Evolutionary conservation across 2,329 filamentous ascomycete genomes (phyloP).

Genomic region (Canariomyces notabilis): DNA sequence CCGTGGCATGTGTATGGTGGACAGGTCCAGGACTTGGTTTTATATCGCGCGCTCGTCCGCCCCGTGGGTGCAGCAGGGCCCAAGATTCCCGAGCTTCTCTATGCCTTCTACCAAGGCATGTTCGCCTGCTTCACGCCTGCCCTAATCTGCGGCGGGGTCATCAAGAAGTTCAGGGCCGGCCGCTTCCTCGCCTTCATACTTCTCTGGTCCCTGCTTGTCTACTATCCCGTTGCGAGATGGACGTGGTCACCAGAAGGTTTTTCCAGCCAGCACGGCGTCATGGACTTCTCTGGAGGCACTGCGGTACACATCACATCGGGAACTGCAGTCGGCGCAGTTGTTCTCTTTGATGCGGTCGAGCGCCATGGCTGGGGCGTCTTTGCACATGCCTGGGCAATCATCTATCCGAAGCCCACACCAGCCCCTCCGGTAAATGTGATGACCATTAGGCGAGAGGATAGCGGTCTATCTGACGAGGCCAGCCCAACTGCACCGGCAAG

Average conservation of each 20-base stretch:
- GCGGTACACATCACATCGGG: conserved; percentile 21
- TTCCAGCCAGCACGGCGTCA: conserved; percentile 13
- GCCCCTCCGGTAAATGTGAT: too few relatives aligned
- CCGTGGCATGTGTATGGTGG: too few relatives aligned
- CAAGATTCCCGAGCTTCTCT: conserved; percentile 11
- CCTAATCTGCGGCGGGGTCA: conserved; percentile 11
- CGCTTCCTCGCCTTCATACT: conserved; percentile 13
- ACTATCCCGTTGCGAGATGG: conserved; percentile 22
- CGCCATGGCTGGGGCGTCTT: too few relatives aligned
- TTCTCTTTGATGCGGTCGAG: conserved; percentile 11
- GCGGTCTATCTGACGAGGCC: too few relatives aligned
- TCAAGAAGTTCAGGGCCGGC: conserved; percentile 11
- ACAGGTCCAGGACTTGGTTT: conserved; percentile 1
- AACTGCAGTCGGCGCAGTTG: conserved; percentile 14
- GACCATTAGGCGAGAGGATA: too few relatives aligned
- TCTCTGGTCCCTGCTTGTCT: conserved; percentile 14
- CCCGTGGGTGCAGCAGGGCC: conserved; percentile 1
- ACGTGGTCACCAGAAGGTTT: conserved; percentile 21
- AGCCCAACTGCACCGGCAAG: too few relatives aligned
- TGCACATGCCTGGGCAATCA: too few relatives aligned
- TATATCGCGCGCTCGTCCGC: neutral
- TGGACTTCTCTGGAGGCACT: conserved; percentile 24
- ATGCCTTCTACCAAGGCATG: conserved; percentile 13
- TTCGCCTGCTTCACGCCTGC: conserved; percentile 17
- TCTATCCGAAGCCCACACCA: too few relatives aligned